A percentile compares a stretch with the other conserved stretches of the same genome.
These are phyloP conservation scores for Lactarius sanguifluus DNA, from an alignment of 768 basidiomycete genomes.

Conservation along the genomic window DNA sequence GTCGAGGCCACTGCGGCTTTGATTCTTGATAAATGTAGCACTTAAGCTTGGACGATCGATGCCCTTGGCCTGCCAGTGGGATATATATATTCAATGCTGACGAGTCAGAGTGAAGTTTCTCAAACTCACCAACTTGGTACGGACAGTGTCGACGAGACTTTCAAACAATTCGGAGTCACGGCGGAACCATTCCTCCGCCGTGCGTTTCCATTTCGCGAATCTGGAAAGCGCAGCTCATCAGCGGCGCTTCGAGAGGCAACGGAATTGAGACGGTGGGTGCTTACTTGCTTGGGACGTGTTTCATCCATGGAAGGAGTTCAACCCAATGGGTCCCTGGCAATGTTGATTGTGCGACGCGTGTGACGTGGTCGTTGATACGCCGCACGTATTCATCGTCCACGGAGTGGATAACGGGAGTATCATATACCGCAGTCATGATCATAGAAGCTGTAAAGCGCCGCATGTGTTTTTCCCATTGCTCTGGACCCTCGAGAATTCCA, in stretches of 20 bases:
- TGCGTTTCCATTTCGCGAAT: conserved; percentile 28
- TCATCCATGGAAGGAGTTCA: conserved; percentile 29
- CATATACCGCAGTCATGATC: conserved; percentile 29
- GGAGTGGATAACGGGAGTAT: conserved; percentile 20
- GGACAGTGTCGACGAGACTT: conserved; percentile 19
- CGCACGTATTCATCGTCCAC: conserved; percentile 19
- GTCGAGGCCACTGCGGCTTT: conserved; percentile 23
- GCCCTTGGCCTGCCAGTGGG: conserved; percentile 16
- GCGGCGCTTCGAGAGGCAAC: neutral
- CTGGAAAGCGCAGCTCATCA: conserved; percentile 5
- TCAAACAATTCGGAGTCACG: conserved; percentile 28
- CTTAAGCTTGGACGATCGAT: conserved; percentile 25
- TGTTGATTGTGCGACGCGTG: conserved; percentile 18
- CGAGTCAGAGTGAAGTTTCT: neutral
- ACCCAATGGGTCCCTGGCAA: conserved; percentile 26
- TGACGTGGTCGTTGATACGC: conserved; percentile 26
- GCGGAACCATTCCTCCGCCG: conserved; percentile 26
- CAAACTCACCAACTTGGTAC: conserved; percentile 19
- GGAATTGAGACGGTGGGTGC: neutral
- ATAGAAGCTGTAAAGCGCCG: conserved; percentile 28
- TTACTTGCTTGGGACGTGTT: conserved; percentile 25
- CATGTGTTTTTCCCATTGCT: conserved; percentile 25
- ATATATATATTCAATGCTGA: neutral
- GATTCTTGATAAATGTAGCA: conserved; percentile 23
- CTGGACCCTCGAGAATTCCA: conserved; percentile 20